Evolutionary conservation across 768 basidiomycete genomes (phyloP), one percentile per base, ranked within the genome.

Genomic region (Boletus subparvulus): DNA sequence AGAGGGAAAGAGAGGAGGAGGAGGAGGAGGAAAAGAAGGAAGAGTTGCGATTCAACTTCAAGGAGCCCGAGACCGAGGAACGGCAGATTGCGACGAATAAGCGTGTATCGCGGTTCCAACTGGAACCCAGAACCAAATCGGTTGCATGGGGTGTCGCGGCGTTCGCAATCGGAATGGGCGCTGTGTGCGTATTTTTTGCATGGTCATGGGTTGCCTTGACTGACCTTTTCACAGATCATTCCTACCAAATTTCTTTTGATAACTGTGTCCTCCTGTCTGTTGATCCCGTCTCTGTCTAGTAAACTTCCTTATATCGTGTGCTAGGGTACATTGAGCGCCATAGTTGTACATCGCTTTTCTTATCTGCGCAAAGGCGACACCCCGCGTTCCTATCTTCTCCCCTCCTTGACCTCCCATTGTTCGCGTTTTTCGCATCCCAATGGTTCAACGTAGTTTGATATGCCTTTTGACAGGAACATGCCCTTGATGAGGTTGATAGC

Each of bases 101-200:
- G 46, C 81, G 92, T 45, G 77, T 86, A 49, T 73, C 78, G 32
- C 69, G 82, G 56, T 81, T 82, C 69, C 67, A 77, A 46, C 67
- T 86, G 60, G 80, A 86, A 61, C 85, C 92, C 12, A 81, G 83
- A 65, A 81, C 83, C 63, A 90, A 88, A 73, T 85, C 86, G 36
- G 77, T 87, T 52, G 90, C 87, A 3, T 94, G 92, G 92, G 92
- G 92, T 37, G 77, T 88, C 19, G 79, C 89, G 37, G 88, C 88
- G 19, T 95, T 96, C 72, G 90, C 89, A 37, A 77, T 92, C 48
- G 92, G 92, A 30, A 75, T 90, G 70, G 83, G 89, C 48, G 92
- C 90, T 59, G 81, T 88, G 90, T 93, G 65, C 75, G 88, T 84
- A 4, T 33, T n/a, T 45, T 57, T 17, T 28, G 9, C 28, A 5